Evolutionary conservation across 495 filamentous ascomycete genomes (phyloP), one percentile per base, ranked within the genome.

Genomic region (Oidiodendron maius): DNA sequence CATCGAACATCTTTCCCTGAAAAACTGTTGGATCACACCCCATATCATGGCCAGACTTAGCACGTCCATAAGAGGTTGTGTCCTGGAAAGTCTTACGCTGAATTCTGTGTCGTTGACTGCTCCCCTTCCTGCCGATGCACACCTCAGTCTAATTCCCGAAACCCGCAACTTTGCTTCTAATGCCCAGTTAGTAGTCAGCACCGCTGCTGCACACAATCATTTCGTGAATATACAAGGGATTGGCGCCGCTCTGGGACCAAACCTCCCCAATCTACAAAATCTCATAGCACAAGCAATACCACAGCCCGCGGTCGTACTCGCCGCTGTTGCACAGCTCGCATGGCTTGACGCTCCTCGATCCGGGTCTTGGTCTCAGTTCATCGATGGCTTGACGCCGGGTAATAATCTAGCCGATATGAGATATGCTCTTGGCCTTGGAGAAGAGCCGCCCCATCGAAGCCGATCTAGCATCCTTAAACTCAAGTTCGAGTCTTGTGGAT

Each of bases 21-120:
- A 70, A 46, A 84, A 81, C 50, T 80, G 77, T 64, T 77, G 71
- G 69, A 52, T 69, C 13, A 58, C 58, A 8, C 72, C 73, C 11
- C 52, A 67, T 23, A 59, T 68, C 1, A 56, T 76, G 28, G 53
- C 57, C n/a, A 43, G 51, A 16, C 59, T 69, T 39, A 51, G 68
- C 15, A 23, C 26, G 2, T 37, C 36, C 0, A 55, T 62, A 56
- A 46, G 44, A 2, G 23, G 53, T 15, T 23, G 44, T 4, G 43
- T 40, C 6, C 58, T 75, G 5, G 49, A 64, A 28, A 61, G 55
- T 3, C 54, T 75, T 10, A 65, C 59, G 4, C 53, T 77, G 2
- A 57, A 73, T 46, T 68, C 71, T 0, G 66, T 77, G 22, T 77
- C 73, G 2, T 58, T 76, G 11, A 68, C 59, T 6, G 69, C 53